A percentile compares a stretch with the other conserved stretches of the same genome.
These are phyloP conservation scores for Pelargonium hybrid DNA, from an alignment of 441 rosid genomes.

Conservation along the genomic window DNA sequence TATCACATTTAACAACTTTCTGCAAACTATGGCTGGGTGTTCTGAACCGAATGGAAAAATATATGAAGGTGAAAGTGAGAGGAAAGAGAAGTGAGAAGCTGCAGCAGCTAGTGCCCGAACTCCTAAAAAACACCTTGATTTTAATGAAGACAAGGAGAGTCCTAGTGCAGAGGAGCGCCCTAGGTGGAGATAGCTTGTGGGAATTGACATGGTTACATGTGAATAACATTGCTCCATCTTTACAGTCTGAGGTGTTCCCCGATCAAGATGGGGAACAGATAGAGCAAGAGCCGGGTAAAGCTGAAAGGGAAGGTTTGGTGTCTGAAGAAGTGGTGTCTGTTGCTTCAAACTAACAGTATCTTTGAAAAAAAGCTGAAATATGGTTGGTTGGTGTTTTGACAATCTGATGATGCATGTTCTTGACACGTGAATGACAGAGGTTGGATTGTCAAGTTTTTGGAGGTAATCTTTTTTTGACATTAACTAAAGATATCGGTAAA, in stretches of 20 bases:
- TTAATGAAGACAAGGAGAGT: slow-evolving; percentile 65
- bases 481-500: no score
- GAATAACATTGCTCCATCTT: slow-evolving; percentile 53
- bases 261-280: slow-evolving; percentile 31
- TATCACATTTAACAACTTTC: slow-evolving; percentile 58
- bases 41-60: slow-evolving; percentile 73
- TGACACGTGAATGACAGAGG: no score
- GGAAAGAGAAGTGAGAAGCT: slow-evolving; percentile 74
- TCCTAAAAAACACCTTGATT: slow-evolving; percentile 64
- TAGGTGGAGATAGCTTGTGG: slow-evolving; percentile 87
- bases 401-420: no score
- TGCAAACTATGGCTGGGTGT: slow-evolving; percentile 89
- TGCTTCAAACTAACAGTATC: not conserved
- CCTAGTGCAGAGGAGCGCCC: slow-evolving; percentile 48
- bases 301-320: not conserved
- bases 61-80: slow-evolving; percentile 66
- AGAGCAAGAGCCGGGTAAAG: not conserved
- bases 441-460: no score
- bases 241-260: slow-evolving; percentile 70
- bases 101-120: slow-evolving; percentile 61
- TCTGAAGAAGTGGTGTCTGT: not conserved
- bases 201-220: slow-evolving; percentile 79
- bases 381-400: not conserved
- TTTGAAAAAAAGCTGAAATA: not conserved
- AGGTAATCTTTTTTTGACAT: no score